phyloP scores from a whole-genome alignment of 257 asterid genomes.

The Scutellaria galericulata region DNA sequence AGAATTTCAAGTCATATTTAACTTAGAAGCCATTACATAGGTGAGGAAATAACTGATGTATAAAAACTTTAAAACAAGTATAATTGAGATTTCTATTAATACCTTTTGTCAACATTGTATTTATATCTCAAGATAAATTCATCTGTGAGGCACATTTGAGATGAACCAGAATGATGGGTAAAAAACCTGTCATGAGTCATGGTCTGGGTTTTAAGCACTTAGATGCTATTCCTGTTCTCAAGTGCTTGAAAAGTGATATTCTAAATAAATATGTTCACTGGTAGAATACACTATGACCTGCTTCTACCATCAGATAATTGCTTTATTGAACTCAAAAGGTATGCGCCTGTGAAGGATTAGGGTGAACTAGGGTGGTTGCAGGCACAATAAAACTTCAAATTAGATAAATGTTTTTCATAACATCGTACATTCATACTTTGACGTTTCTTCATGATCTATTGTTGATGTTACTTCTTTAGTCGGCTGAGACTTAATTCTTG shows the following conservation, averaged over 20 bases:
- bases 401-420: background rate
- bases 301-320: background rate
- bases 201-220: background rate
- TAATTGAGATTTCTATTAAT: background rate
- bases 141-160: background rate
- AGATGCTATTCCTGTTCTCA: background rate
- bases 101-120: background rate
- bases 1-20: constrained; percentile 3
- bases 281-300: constrained; percentile 19
- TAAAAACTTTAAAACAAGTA: background rate
- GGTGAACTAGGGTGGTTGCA: background rate
- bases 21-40: constrained; percentile 13
- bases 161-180: constrained; percentile 3
- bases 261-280: background rate
- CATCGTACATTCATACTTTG: background rate
- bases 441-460: background rate
- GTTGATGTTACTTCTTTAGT: constrained; percentile 4
- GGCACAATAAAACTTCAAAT: background rate
- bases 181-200: background rate
- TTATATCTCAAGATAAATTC: background rate
- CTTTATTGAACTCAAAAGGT: background rate
- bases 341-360: constrained; percentile 6
- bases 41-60: background rate
- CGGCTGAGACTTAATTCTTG: background rate
- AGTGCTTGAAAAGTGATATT: background rate